phyloP scores from a whole-genome alignment of 495 filamentous ascomycete genomes.

The Amphirosellinia nigrospora region DNA sequence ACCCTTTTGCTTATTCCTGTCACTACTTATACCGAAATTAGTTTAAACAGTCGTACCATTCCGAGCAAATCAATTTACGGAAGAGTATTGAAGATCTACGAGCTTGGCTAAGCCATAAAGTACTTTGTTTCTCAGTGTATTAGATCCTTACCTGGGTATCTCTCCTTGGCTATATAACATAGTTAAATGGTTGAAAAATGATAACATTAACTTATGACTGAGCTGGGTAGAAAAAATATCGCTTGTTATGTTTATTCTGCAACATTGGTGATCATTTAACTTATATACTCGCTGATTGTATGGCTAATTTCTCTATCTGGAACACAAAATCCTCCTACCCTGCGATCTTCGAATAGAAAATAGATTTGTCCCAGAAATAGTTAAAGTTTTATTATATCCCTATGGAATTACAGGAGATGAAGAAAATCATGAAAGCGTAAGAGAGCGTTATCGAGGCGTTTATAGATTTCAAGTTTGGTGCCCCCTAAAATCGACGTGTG shows the following conservation, averaged over 20 bases:
- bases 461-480: background rate
- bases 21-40: background rate
- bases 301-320: background rate
- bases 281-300: no score
- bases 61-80: background rate
- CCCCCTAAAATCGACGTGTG: background rate
- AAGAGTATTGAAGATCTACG: conserved; percentile 1
- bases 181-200: background rate
- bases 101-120: background rate
- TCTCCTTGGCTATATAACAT: no score
- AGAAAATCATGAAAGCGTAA: background rate
- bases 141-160: background rate
- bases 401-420: background rate
- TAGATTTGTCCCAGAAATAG: background rate
- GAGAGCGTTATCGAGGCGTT: background rate
- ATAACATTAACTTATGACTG: background rate
- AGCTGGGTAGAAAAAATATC: background rate
- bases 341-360: background rate
- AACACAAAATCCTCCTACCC: background rate
- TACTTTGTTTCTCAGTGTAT: background rate
- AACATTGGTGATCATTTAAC: no score
- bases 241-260: background rate
- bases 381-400: background rate
- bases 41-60: background rate
- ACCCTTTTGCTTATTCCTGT: conserved; percentile 21